Percentiles rank a stretch among this genome's conserved stretches.
phyloP scores from a whole-genome alignment of 2,329 filamentous ascomycete genomes.

The Spiromastix sp. region DNA sequence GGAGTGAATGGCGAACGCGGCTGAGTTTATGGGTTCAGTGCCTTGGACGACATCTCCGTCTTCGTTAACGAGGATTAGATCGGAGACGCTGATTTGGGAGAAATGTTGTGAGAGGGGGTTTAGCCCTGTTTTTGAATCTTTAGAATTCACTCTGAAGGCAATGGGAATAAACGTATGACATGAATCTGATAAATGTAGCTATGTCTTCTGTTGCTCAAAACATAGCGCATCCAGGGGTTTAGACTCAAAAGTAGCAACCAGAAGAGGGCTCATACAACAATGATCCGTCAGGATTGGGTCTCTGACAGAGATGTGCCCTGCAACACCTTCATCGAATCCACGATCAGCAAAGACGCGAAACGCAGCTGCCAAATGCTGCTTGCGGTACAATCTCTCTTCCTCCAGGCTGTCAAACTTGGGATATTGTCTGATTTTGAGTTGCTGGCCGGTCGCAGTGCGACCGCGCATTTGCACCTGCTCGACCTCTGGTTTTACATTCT shows the following conservation, averaged over 20 bases:
- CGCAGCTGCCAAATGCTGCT: conserved; percentile 13
- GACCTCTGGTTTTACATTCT: too few species aligned
- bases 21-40: conserved; percentile 33
- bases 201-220: not conserved
- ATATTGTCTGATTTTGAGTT: conserved; percentile 1
- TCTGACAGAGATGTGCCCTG: conserved; percentile 9
- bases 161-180: too few species aligned
- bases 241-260: not conserved
- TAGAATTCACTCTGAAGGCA: not conserved
- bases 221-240: not conserved
- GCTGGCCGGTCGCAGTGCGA: not conserved
- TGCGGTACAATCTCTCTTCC: not conserved
- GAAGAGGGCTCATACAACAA: conserved; percentile 21
- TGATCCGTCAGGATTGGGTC: conserved; percentile 16
- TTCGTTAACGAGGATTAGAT: conserved; percentile 37
- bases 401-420: conserved; percentile 1
- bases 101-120: conserved; percentile 36
- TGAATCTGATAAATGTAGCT: too few species aligned
- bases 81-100: conserved; percentile 31
- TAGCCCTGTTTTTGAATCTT: conserved; percentile 10
- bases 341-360: conserved; percentile 15
- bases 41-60: conserved; percentile 30
- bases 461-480: conserved; percentile 1
- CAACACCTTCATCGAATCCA: conserved; percentile 13
- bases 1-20: conserved; percentile 38